Conservation (phyloP, 2,329 filamentous ascomycete genomes). For the Epichloe sp. region DNA sequence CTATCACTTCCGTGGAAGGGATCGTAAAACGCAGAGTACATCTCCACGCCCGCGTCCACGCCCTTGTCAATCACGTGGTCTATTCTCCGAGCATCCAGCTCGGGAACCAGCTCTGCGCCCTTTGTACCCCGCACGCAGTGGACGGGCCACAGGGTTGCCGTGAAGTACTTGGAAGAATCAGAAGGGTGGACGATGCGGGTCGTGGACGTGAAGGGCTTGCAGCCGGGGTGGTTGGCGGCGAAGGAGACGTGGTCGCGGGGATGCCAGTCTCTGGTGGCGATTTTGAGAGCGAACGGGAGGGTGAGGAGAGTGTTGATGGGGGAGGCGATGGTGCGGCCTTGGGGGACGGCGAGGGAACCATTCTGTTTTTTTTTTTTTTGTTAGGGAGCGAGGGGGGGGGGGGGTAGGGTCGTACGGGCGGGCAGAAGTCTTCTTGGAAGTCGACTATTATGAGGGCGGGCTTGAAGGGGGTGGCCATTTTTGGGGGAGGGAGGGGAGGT, state of each 20-base stretch:
- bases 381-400: neutral
- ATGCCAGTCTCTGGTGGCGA: slow-evolving; percentile 92
- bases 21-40: slow-evolving; percentile 87
- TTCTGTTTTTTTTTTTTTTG: slow-evolving; percentile 34
- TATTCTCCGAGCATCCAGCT: slow-evolving; percentile 48
- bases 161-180: slow-evolving; percentile 49
- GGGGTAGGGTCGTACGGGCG: slow-evolving; percentile 42
- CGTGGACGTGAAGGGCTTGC: slow-evolving; percentile 53
- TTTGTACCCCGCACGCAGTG: slow-evolving; percentile 71
- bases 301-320: slow-evolving; percentile 62
- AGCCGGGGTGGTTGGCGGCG: slow-evolving; percentile 59
- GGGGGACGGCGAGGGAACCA: slow-evolving; percentile 68
- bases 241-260: slow-evolving; percentile 78
- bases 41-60: slow-evolving; percentile 59
- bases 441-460: slow-evolving; percentile 62
- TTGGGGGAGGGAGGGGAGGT: neutral
- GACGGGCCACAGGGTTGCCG: slow-evolving; percentile 69
- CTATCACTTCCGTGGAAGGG: slow-evolving; percentile 56
- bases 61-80: slow-evolving; percentile 68
- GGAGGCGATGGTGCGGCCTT: slow-evolving; percentile 56
- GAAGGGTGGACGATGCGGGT: slow-evolving; percentile 53
- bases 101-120: slow-evolving; percentile 62
- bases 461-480: slow-evolving; percentile 19
- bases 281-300: slow-evolving; percentile 56
- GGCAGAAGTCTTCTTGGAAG: slow-evolving; percentile 90